Percentiles rank a stretch among this genome's conserved stretches.
phyloP scores from a whole-genome alignment of 495 filamentous ascomycete species.

The Penicillium parvum region DNA sequence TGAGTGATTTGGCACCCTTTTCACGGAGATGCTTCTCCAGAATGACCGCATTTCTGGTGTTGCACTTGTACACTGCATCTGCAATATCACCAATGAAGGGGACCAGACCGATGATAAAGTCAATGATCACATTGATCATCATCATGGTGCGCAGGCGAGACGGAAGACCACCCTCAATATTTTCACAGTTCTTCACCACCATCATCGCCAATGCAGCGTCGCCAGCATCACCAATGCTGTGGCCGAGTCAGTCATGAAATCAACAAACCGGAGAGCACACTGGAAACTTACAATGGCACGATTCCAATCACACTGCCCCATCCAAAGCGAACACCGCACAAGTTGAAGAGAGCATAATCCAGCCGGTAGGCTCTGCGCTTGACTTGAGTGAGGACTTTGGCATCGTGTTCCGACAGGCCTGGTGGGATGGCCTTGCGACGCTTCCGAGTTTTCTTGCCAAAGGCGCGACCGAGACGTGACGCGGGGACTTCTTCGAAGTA shows the following conservation, averaged over 20 bases:
- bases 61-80: slow-evolving; percentile 64
- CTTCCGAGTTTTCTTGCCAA: slow-evolving; percentile 59
- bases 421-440: slow-evolving; percentile 63
- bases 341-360: slow-evolving; percentile 73
- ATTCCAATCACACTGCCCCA: slow-evolving; percentile 79
- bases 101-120: slow-evolving; percentile 77
- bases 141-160: slow-evolving; percentile 54
- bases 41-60: slow-evolving; percentile 70
- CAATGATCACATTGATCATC: slow-evolving; percentile 70
- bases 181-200: slow-evolving; percentile 61
- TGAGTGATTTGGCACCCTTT: slow-evolving; percentile 29
- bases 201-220: slow-evolving; percentile 59
- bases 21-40: slow-evolving; percentile 68
- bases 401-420: slow-evolving; percentile 75
- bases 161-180: slow-evolving; percentile 69
- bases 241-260: slow-evolving; percentile 6
- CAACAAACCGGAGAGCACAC: not conserved
- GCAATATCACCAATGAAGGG: slow-evolving; percentile 81
- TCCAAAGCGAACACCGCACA: slow-evolving; percentile 73
- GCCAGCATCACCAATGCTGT: slow-evolving; percentile 67
- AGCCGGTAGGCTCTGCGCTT: slow-evolving; percentile 76
- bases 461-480: slow-evolving; percentile 56
- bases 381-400: slow-evolving; percentile 70
- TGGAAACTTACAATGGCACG: slow-evolving; percentile 63
- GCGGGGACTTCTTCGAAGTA: slow-evolving; percentile 72